Base-by-base conservation (phyloP, 176 grass and related monocot genomes). In the Coix lacrymajobi region DNA sequence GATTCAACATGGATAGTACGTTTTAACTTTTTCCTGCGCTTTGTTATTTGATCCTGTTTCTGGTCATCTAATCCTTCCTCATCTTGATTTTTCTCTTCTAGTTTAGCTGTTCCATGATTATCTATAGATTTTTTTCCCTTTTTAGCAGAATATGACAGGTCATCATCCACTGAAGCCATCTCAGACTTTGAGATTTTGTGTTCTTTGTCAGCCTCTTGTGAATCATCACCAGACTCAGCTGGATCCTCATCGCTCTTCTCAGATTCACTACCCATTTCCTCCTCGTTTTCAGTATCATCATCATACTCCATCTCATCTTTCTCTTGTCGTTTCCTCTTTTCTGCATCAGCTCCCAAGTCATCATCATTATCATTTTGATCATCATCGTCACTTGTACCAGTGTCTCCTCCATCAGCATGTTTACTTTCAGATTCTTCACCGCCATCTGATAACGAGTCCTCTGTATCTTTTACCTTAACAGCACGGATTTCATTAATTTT, bases 221-320 rank as follows among this genome's bases (percentile, higher is more conserved):
- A 54, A 39, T 67, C 63, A 45, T 32, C 87, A 43, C 67, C 89
- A 19, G 77, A 75, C 44, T 95, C 87, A n/a, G 69, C 82, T 70
- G 81, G 37, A 73, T 86, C 88, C 71, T 80, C 62, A 31, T 89
- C 86, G 62, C 75, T 86, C 67, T 70, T 85, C 41, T 93, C 89
- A 77, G 77, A 66, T 39, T 91, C 85, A 58, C 81, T 85, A 74
- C 72, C 78, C 51, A 80, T 85, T 8, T 16, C 71, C 44, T 69
- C 87, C 76, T 85, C 72, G 0, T 77, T 81, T 81, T 69, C 90
- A 54, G 78, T 56, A 75, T 82, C 89, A 80, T 94, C 92, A 22
- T 95, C 92, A 85, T 98, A 98, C 48, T 98, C 96, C 36, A 98
- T 79, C 67, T 95, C 96, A 80, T 98, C 96, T 61, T 51, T 93